Evolutionary conservation across 257 asterid species (phyloP).

Genomic region (Gentiana dahurica): DNA sequence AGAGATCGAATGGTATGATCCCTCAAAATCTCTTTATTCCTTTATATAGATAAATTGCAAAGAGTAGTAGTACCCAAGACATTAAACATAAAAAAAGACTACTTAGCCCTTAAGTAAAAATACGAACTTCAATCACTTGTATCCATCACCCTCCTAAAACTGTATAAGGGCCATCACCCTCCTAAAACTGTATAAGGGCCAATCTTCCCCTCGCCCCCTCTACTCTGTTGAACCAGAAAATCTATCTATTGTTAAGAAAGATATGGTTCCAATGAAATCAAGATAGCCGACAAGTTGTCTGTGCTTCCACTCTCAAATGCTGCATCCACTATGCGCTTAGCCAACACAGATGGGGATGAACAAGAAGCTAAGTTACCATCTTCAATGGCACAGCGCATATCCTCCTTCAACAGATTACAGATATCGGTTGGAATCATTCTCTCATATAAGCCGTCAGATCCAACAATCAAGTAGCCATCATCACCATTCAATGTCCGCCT

Average conservation of each 20-base stretch:
- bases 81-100: too few relatives aligned
- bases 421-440: constrained; percentile 39
- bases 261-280: constrained; percentile 17
- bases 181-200: too few relatives aligned
- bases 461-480: constrained; percentile 42
- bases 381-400: neutral
- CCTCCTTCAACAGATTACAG: constrained; percentile 28
- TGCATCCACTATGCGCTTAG: constrained; percentile 28
- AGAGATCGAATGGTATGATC: too few relatives aligned
- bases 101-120: too few relatives aligned
- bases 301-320: constrained; percentile 53
- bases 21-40: too few relatives aligned
- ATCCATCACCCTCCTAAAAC: too few relatives aligned
- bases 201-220: too few relatives aligned
- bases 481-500: constrained; percentile 39
- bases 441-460: constrained; percentile 71
- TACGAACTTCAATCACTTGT: too few relatives aligned
- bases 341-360: constrained; percentile 25
- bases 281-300: constrained; percentile 61
- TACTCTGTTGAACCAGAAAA: too few relatives aligned
- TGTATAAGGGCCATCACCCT: too few relatives aligned
- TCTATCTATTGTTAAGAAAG: neutral
- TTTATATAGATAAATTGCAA: too few relatives aligned
- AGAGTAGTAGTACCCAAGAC: too few relatives aligned
- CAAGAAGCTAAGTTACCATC: constrained; percentile 10